A percentile compares a stretch with the other conserved stretches of the same genome.
Evolutionary conservation across 768 basidiomycete species (phyloP).

Genomic region (Amanita subjunquillea): DNA sequence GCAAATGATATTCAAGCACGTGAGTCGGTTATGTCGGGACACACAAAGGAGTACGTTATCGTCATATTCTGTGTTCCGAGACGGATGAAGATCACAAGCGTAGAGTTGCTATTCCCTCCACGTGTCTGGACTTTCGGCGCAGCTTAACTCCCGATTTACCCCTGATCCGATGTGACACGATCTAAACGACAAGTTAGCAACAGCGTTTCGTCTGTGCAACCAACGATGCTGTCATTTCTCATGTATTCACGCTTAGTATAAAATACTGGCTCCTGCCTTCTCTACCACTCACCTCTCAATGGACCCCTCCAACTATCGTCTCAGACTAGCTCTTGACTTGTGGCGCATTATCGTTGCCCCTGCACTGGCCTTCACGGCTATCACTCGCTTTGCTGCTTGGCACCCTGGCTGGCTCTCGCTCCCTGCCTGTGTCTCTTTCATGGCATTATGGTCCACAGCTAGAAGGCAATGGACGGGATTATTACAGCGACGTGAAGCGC

Average conservation of each 20-base stretch:
- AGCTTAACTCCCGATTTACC: too few relatives aligned
- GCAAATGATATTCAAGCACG: too few relatives aligned
- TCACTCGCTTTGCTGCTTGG: conserved; percentile 10
- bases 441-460: conserved; percentile 27
- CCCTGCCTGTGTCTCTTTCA: conserved; percentile 28
- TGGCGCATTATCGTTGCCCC: conserved; percentile 18
- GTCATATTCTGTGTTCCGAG: too few relatives aligned
- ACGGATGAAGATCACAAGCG: too few relatives aligned
- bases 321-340: conserved; percentile 39
- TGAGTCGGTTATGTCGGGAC: too few relatives aligned
- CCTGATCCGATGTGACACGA: too few relatives aligned
- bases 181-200: too few relatives aligned
- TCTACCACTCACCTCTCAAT: conserved; percentile 12
- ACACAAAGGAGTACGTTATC: too few relatives aligned
- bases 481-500: conserved; percentile 32
- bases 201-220: too few relatives aligned
- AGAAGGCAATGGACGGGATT: conserved; percentile 24
- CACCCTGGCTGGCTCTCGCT: conserved; percentile 24
- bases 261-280: not conserved
- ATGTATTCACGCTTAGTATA: not conserved
- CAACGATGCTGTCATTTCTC: too few relatives aligned
- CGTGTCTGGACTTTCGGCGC: too few relatives aligned
- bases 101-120: too few relatives aligned
- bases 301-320: conserved; percentile 37
- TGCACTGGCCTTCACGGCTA: not conserved